Percentiles rank a stretch among this genome's conserved stretches.
phyloP scores from a whole-genome alignment of 2,329 filamentous ascomycete genomes.

The Neopestalotiopsis clavispora region DNA sequence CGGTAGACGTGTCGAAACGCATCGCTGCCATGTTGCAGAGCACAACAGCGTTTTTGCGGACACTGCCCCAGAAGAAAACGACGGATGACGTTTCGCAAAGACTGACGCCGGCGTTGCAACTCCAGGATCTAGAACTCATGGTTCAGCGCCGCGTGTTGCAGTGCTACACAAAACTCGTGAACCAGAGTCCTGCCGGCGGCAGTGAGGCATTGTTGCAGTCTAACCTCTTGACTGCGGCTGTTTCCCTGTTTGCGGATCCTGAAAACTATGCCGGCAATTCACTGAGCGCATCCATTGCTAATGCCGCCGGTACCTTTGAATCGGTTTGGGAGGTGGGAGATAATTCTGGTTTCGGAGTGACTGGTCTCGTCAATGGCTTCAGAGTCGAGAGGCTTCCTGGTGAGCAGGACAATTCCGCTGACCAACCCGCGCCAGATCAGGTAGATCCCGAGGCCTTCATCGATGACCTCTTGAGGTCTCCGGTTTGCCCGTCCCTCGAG shows the following conservation, averaged over 20 bases:
- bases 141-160: slow-evolving; percentile 91
- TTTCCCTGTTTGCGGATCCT: slow-evolving; percentile 91
- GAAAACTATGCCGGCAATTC: slow-evolving; percentile 86
- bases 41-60: slow-evolving; percentile 87
- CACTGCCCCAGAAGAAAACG: slow-evolving; percentile 80
- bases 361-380: slow-evolving; percentile 81
- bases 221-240: slow-evolving; percentile 86
- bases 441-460: slow-evolving; percentile 68
- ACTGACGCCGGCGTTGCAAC: slow-evolving; percentile 81
- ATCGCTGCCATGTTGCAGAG: slow-evolving; percentile 95
- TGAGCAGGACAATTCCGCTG: slow-evolving; percentile 61
- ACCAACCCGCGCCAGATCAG: slow-evolving; percentile 51
- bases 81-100: slow-evolving; percentile 86
- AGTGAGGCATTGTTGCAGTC: slow-evolving; percentile 88
- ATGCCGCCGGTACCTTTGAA: slow-evolving; percentile 87
- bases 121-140: slow-evolving; percentile 92
- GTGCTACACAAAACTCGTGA: slow-evolving; percentile 91
- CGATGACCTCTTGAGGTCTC: slow-evolving; percentile 66
- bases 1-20: slow-evolving; percentile 90
- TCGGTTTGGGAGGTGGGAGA: slow-evolving; percentile 94
- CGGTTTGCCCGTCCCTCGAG: slow-evolving; percentile 82
- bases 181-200: slow-evolving; percentile 82
- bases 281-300: slow-evolving; percentile 88
- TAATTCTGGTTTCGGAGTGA: slow-evolving; percentile 93
- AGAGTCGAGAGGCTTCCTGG: slow-evolving; percentile 73